phyloP scores from a whole-genome alignment of 345 rosid species.

The Salix brachista region DNA sequence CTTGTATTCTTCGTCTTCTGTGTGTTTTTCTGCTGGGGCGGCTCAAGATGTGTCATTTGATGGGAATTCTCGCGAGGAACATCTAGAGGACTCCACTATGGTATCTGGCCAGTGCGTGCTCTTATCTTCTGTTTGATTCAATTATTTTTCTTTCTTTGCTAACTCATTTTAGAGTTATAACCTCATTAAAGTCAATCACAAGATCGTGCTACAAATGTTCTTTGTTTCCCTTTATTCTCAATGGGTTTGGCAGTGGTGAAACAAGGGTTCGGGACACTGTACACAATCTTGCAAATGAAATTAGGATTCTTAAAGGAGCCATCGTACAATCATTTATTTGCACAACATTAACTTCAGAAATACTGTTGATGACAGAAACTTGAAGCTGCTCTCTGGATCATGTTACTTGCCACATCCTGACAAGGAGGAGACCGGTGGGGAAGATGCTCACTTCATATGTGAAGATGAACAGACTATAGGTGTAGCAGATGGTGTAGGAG shows the following conservation, averaged over 20 bases:
- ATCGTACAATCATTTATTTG: conserved; percentile 1
- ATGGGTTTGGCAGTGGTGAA: not conserved
- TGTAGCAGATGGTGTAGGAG: conserved; percentile 35
- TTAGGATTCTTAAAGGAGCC: not conserved
- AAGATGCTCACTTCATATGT: conserved; percentile 32
- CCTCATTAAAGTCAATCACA: not conserved
- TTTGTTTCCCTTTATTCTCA: not conserved
- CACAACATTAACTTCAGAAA: conserved; percentile 16
- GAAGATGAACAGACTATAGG: conserved; percentile 19
- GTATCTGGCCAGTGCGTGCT: conserved; percentile 47
- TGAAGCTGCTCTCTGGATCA: conserved; percentile 28
- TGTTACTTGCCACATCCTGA: conserved; percentile 37
- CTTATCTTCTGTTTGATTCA: conserved; percentile 13
- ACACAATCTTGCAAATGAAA: not conserved
- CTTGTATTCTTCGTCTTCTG: conserved; percentile 35
- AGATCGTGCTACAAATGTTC: not conserved
- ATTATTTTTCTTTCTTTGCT: not conserved
- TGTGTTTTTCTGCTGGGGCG: conserved; percentile 44
- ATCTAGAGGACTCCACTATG: conserved; percentile 31
- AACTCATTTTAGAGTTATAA: conserved; percentile 1
- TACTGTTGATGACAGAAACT: conserved; percentile 16
- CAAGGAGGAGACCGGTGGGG: conserved; percentile 30
- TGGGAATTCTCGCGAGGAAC: conserved; percentile 49
- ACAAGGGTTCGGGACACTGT: not conserved
- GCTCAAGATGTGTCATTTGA: conserved; percentile 60